Base-by-base conservation (phyloP, 1,284 basidiomycete genomes). In the Heterobasidion parviporum region DNA sequence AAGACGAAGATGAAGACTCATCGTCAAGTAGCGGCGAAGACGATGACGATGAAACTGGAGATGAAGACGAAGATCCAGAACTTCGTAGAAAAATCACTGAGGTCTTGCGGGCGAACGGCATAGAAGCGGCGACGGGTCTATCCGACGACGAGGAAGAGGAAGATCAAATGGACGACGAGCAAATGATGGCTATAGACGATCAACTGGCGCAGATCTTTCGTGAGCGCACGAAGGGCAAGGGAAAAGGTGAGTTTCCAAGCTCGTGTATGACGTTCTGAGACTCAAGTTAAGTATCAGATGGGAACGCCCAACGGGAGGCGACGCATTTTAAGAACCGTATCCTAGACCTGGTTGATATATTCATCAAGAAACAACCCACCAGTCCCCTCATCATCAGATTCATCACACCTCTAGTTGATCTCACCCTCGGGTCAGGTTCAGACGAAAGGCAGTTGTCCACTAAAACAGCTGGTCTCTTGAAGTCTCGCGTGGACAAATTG, bases 141-240 rank as follows among this genome's bases (percentile, higher is more conserved):
- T 74, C 69, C 14, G 74, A 72, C 35, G 73, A 74, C 8, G 69
- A 70, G 45, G 73, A 73, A 1, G 75, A 88, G 35, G 85, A 89
- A 62, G 87, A 89, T 62, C 87, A 87, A 32, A 88, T 94, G 85
- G 89, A 95, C 66, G 96, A 98, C 66, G 95, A 98, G 49, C 92
- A 98, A 73, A 99, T 98, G 96, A 85, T 98, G 78, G 88, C 89
- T 51, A 82, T 98, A 47, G 96, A 99, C 67, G 91, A 92, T 59
- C 92, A 97, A 66, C 82, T 99, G 6, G 92, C 92, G 6, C 84
- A 89, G 57, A 88, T 95, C 43, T 98, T 99, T 82, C 82, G 82
- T 60, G 76, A 81, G 50, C 83, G 84, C 56, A 71, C 78, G n/a
- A 83, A 79, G 65, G 86, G 81, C 63, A 74, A 75, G 45, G 76